phyloP scores from a whole-genome alignment of 2,329 filamentous ascomycete species.

The Fusarium bulbicola region DNA sequence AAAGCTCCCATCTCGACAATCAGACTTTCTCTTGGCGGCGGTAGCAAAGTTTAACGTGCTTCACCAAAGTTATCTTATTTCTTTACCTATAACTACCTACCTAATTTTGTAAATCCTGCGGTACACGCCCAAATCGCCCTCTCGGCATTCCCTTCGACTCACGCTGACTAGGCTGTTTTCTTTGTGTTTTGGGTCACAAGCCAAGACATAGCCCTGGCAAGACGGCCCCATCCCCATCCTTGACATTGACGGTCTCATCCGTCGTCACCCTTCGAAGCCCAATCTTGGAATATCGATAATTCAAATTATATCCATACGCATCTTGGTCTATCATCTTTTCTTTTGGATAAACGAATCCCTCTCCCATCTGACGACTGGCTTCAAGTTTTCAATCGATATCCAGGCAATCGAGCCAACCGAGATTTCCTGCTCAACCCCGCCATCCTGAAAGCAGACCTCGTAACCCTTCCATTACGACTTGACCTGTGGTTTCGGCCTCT shows the following conservation, averaged over 20 bases:
- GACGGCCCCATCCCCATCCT: conserved; percentile 6
- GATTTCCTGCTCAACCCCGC: conserved; percentile 43
- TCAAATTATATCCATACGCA: conserved; percentile 15
- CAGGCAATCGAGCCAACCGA: conserved; percentile 32
- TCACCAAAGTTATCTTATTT: neutral
- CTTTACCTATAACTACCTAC: neutral
- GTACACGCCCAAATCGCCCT: neutral
- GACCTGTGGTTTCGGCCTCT: conserved; percentile 31
- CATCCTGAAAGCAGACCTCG: conserved; percentile 32
- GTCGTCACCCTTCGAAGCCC: conserved; percentile 23
- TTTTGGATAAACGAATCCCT: neutral
- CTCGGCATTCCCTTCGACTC: conserved; percentile 2
- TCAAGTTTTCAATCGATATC: conserved; percentile 26
- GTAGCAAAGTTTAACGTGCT: neutral
- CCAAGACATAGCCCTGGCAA: conserved; percentile 29
- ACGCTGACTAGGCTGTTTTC: conserved; percentile 20
- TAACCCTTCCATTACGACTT: conserved; percentile 30
- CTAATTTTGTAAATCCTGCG: neutral
- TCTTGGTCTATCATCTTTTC: neutral
- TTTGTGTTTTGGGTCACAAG: conserved; percentile 37
- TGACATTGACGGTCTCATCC: conserved; percentile 23
- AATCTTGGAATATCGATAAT: conserved; percentile 29
- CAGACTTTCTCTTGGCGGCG: conserved; percentile 15
- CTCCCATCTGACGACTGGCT: conserved; percentile 15
- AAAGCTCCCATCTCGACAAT: conserved; percentile 32